Base-by-base conservation (phyloP, 2,329 filamentous ascomycete genomes). In the Leptoxyphium fumago region DNA sequence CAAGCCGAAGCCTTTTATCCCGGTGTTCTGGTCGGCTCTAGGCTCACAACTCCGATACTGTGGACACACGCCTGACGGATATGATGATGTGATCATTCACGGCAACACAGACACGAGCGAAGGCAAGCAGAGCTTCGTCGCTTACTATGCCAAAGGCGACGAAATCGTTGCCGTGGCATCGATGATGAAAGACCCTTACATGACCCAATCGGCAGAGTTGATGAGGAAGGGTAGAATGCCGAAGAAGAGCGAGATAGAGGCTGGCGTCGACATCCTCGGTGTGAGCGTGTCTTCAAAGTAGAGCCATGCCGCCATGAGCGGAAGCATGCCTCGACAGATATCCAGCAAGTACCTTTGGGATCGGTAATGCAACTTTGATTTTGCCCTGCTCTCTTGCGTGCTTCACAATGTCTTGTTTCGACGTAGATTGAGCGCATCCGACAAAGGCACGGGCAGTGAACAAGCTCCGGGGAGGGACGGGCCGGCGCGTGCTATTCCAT, bases 21-120 rank as follows among this genome's bases (percentile, higher is more conserved):
- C 91, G 1, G 76, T 98, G 42, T 98, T 98, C 70, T 98, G 91
- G 91, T 94, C 86, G 1, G 91, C 91, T 0, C 68, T 98, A 5
- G 86, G 88, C 5, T 75, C 79, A 5, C 91, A 98, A 66, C 65
- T 98, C 55, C 77, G 91, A 39, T 98, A 98, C 70, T 94, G 87
- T 58, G 91, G 91, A 10, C 91, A 89, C 67, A 86, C 88, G 0
- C 66, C 71, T 0, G 75, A 77, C 43, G 89, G 89, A 0, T 96
- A 77, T 68, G 91, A 98, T 59, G 87, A 93, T 54, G 58, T 95
- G 4, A 72, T 96, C 1, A 54, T 98, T 10, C 75, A 83, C 42
- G 89, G 89, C 10, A 75, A 84, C 52, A 77, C 80, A 0, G 80
- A 79, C 3, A 77, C 61, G 5, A 66, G 68, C 45, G 58, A 61